phyloP scores from a whole-genome alignment of 805 yeast species.

The Grigorovia jiainica region DNA sequence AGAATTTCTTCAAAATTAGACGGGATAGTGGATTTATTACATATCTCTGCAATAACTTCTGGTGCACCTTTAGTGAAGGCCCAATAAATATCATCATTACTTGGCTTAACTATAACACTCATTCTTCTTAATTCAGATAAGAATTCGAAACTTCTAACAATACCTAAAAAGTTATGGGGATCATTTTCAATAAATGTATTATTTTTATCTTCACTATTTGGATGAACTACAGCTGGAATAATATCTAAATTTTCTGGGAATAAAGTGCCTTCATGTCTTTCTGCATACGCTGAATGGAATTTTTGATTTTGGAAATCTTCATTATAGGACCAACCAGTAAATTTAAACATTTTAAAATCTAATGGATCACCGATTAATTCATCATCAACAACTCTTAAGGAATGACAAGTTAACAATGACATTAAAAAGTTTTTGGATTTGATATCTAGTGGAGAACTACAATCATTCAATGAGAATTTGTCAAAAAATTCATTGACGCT shows the following conservation, averaged over 20 bases:
- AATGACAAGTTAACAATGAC: slow-evolving; percentile 64
- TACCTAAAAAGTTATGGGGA: slow-evolving; percentile 34
- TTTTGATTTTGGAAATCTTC: slow-evolving; percentile 49
- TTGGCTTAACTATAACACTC: slow-evolving; percentile 64
- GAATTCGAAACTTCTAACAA: slow-evolving; percentile 64
- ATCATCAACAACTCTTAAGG: slow-evolving; percentile 67
- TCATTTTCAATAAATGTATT: slow-evolving; percentile 27
- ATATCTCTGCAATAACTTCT: slow-evolving; percentile 75
- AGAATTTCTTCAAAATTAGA: slow-evolving; percentile 60
- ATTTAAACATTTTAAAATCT: slow-evolving; percentile 88
- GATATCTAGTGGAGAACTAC: slow-evolving; percentile 23
- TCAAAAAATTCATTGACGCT: slow-evolving; percentile 17
- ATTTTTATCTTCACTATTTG: slow-evolving; percentile 25
- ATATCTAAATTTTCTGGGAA: slow-evolving; percentile 36
- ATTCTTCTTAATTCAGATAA: slow-evolving; percentile 77
- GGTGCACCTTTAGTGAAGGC: slow-evolving; percentile 94
- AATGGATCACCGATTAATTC: slow-evolving; percentile 89
- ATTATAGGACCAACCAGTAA: slow-evolving; percentile 65
- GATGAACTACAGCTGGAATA: slow-evolving; percentile 43
- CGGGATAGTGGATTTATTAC: slow-evolving; percentile 66
- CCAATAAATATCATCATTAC: slow-evolving; percentile 32
- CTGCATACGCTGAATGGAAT: slow-evolving; percentile 30
- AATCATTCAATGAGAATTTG: slow-evolving; percentile 24
- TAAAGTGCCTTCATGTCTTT: slow-evolving; percentile 30
- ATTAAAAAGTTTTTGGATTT: slow-evolving; percentile 27